A percentile compares a stretch with the other conserved stretches of the same genome.
Conservation (phyloP, 192 early-diverging fungal genomes). For the Funneliformis geosporum region DNA sequence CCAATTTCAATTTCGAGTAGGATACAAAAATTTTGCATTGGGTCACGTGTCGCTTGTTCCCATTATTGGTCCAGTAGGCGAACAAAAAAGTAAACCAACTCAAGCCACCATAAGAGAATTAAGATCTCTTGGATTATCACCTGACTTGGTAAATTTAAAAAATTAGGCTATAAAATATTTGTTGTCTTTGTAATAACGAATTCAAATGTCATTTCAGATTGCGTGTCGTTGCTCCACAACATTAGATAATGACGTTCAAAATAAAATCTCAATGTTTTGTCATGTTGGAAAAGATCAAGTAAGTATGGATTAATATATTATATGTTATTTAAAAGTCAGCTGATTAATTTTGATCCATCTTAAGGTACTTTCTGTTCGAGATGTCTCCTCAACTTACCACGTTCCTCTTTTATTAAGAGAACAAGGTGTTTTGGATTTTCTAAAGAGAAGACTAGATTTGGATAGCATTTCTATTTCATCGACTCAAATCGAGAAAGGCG, state of each 20-base stretch:
- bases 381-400: conserved; percentile 96
- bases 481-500: conserved; percentile 57
- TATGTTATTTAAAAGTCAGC: background rate
- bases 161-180: background rate
- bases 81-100: conserved; percentile 99
- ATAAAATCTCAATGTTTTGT: conserved; percentile 99
- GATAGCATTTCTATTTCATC: conserved; percentile 55
- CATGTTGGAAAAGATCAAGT: conserved; percentile 93
- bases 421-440: conserved; percentile 82
- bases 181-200: background rate
- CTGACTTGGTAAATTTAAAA: conserved; percentile 67
- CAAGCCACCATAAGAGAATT: conserved; percentile 95
- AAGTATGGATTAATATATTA: background rate
- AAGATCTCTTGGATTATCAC: conserved; percentile 90
- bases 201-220: conserved; percentile 49
- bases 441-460: conserved; percentile 80
- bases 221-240: conserved; percentile 86
- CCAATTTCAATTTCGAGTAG: conserved; percentile 99
- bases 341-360: background rate
- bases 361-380: conserved; percentile 83
- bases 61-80: conserved; percentile 94
- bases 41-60: conserved; percentile 98
- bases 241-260: conserved; percentile 79
- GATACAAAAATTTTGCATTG: conserved; percentile 95
- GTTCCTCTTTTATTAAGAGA: conserved; percentile 89